Evolutionary conservation across 139 green algal genomes (phyloP).

Genomic region (Haematococcus lacustris): DNA sequence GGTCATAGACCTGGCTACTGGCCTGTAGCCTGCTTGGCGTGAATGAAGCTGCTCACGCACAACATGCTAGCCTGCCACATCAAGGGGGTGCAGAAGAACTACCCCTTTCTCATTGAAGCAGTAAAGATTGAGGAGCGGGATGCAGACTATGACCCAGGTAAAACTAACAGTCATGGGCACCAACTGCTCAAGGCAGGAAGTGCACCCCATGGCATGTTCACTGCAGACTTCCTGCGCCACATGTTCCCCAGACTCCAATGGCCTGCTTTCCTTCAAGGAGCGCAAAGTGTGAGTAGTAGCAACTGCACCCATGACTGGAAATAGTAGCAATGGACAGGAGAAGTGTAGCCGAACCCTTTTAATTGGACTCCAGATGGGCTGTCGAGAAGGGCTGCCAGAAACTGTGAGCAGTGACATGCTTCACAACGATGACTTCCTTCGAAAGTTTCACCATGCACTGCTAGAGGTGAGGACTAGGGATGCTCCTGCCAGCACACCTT

Average conservation of each 20-base stretch:
- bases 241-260: slow-evolving; percentile 86
- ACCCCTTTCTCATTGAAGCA: slow-evolving; percentile 87
- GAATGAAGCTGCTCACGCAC: slow-evolving; percentile 98
- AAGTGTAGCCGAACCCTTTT: too few relatives aligned
- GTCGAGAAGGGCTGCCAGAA: slow-evolving; percentile 50
- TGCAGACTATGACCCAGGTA: slow-evolving; percentile 81
- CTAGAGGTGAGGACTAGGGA: slow-evolving; percentile 55
- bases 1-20: too few relatives aligned
- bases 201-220: neutral
- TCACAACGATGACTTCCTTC: slow-evolving; percentile 58
- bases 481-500: neutral
- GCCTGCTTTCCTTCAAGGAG: slow-evolving; percentile 70
- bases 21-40: too few relatives aligned
- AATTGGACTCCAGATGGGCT: slow-evolving; percentile 21
- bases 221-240: slow-evolving; percentile 79
- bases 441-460: slow-evolving; percentile 75
- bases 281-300: slow-evolving; percentile 42
- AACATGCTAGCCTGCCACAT: slow-evolving; percentile 97
- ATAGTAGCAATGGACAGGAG: too few relatives aligned
- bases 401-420: slow-evolving; percentile 47
- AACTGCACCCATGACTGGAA: slow-evolving; percentile 3
- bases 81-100: slow-evolving; percentile 88
- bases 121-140: slow-evolving; percentile 60
- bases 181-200: neutral
- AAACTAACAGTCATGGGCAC: neutral